Conservation (phyloP, 768 basidiomycete species). For the Phaffia australis region DNA sequence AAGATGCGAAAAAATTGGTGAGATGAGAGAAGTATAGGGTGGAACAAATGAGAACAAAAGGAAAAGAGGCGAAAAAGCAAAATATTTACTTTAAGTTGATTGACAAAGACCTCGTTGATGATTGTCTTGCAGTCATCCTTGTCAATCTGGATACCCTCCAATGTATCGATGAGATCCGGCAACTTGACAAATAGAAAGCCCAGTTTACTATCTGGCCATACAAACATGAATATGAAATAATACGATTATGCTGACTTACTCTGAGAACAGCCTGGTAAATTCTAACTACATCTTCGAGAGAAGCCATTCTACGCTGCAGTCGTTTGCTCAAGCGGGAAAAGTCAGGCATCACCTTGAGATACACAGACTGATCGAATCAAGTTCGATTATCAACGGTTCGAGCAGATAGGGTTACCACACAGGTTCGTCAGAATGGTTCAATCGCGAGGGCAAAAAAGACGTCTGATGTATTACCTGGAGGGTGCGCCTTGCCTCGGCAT, state of each 20-base stretch:
- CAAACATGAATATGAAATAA: background rate
- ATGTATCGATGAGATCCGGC: slow-evolving; percentile 57
- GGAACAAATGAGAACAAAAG: background rate
- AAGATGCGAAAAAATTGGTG: background rate
- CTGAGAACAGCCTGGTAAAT: slow-evolving; percentile 86
- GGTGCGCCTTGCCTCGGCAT: slow-evolving; percentile 55
- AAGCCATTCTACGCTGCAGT: slow-evolving; percentile 71
- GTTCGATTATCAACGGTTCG: background rate
- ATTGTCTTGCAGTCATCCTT: slow-evolving; percentile 47
- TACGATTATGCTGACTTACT: slow-evolving; percentile 40
- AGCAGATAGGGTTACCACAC: background rate
- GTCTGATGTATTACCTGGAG: slow-evolving; percentile 53
- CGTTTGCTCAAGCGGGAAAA: slow-evolving; percentile 82
- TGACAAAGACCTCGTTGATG: slow-evolving; percentile 58
- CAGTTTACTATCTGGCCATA: background rate
- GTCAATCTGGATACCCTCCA: slow-evolving; percentile 46
- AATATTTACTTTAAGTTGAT: slow-evolving; percentile 48
- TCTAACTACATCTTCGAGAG: slow-evolving; percentile 86
- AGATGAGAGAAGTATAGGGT: background rate
- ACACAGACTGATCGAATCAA: slow-evolving; percentile 55
- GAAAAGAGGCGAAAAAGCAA: background rate
- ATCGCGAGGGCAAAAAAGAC: background rate
- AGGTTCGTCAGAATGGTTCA: background rate
- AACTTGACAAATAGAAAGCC: slow-evolving; percentile 43
- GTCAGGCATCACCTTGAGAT: slow-evolving; percentile 83